Conservation (phyloP, 2,329 filamentous ascomycete species). For the Fusarium sp. region DNA sequence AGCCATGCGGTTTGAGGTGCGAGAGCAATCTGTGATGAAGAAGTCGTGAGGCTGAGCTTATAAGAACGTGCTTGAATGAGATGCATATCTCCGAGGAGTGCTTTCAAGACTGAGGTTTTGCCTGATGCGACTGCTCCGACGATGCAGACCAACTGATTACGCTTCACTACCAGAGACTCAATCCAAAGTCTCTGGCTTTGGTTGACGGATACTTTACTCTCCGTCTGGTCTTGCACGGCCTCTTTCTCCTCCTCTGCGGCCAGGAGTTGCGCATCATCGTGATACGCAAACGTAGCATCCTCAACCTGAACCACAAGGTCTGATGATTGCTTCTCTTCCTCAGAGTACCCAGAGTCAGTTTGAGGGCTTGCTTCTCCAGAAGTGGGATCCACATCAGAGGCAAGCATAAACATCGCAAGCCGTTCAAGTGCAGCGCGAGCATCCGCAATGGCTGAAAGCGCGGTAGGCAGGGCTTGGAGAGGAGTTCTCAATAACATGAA, state of each 20-base stretch:
- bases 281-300: constrained; percentile 16
- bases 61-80: constrained; percentile 11
- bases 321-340: fast-evolving
- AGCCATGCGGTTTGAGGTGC: constrained; percentile 26
- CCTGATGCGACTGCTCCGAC: constrained; percentile 27
- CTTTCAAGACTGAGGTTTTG: constrained; percentile 17
- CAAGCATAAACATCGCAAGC: constrained; percentile 12
- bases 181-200: not conserved
- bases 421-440: constrained; percentile 23
- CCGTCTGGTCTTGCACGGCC: fast-evolving
- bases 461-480: constrained; percentile 7
- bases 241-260: not conserved
- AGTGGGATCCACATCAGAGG: not conserved
- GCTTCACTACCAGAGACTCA: constrained; percentile 1
- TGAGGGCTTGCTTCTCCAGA: not conserved
- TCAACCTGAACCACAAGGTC: not conserved
- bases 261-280: constrained; percentile 11
- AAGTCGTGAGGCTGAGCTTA: not conserved
- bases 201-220: not conserved
- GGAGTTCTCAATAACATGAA: constrained; percentile 28
- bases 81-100: constrained; percentile 20
- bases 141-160: constrained; percentile 12
- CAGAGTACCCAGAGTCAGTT: not conserved
- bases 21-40: constrained; percentile 15
- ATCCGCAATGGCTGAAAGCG: constrained; percentile 27